phyloP scores from a whole-genome alignment of 768 basidiomycete genomes.

The Russula compacta region DNA sequence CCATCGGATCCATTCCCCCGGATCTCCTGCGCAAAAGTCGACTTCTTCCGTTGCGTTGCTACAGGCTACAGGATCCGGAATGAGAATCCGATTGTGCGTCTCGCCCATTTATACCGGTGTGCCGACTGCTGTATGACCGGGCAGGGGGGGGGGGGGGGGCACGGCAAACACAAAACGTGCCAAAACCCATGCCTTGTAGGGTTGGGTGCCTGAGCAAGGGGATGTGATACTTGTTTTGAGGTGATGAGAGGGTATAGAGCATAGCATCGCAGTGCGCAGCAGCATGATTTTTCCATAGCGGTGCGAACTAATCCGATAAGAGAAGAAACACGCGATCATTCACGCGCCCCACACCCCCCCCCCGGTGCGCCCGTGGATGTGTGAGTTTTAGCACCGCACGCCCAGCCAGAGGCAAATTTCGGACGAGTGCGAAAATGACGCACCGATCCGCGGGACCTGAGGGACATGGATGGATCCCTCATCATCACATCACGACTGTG shows the following conservation, averaged over 20 bases:
- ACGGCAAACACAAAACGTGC: not conserved
- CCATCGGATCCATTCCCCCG: not conserved
- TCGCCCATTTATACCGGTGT: not conserved
- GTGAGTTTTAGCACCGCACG: not conserved
- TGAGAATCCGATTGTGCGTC: not conserved
- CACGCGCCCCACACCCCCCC: no score
- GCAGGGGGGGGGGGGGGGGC: no score
- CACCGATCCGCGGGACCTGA: slow-evolving; percentile 8
- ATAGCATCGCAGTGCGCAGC: no score
- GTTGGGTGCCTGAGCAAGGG: not conserved
- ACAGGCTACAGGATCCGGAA: not conserved
- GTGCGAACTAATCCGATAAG: no score
- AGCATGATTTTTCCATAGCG: no score
- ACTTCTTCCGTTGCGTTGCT: not conserved
- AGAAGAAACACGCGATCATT: no score
- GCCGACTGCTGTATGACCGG: not conserved
- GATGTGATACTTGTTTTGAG: not conserved
- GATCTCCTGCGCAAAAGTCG: not conserved
- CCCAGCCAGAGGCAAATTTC: not conserved
- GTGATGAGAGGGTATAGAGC: not conserved
- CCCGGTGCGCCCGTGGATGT: not conserved
- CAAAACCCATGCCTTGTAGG: not conserved
- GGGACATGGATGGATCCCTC: not conserved
- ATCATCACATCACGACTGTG: not conserved
- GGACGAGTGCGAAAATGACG: not conserved